Conservation (phyloP, 1,284 basidiomycete genomes). For the Leccinum fallax region DNA sequence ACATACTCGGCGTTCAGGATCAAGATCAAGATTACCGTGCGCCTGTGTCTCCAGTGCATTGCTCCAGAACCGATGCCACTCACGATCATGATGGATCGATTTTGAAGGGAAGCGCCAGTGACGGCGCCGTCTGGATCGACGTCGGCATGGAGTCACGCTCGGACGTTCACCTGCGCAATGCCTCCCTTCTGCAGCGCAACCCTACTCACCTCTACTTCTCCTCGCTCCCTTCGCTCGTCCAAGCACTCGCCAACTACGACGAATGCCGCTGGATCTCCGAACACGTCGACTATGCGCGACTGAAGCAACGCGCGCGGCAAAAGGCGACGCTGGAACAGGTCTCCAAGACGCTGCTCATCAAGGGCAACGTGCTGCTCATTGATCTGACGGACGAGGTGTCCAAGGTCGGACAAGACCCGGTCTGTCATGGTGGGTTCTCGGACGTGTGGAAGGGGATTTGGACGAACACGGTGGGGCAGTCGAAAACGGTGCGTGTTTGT, state of each 20-base stretch:
- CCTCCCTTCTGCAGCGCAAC: slow-evolving; percentile 54
- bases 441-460: slow-evolving; percentile 62
- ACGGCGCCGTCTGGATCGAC: slow-evolving; percentile 37
- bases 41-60: slow-evolving; percentile 6
- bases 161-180: slow-evolving; percentile 57
- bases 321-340: slow-evolving; percentile 54
- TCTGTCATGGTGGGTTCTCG: slow-evolving; percentile 55
- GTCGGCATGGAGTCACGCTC: slow-evolving; percentile 50
- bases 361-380: slow-evolving; percentile 47
- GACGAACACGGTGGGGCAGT: slow-evolving; percentile 46
- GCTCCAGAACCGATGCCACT: background rate
- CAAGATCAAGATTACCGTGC: slow-evolving; percentile 1
- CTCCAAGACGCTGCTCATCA: slow-evolving; percentile 56
- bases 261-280: slow-evolving; percentile 52
- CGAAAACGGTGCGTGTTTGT: slow-evolving; percentile 37
- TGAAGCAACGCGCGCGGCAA: slow-evolving; percentile 56
- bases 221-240: slow-evolving; percentile 50
- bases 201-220: slow-evolving; percentile 51
- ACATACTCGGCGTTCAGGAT: slow-evolving; percentile 42
- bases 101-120: background rate
- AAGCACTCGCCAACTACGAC: slow-evolving; percentile 53
- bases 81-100: background rate
- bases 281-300: slow-evolving; percentile 50
- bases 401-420: slow-evolving; percentile 39
- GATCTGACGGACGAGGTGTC: slow-evolving; percentile 58